Conservation (phyloP, 345 rosid species). For the Garcia nutans region DNA sequence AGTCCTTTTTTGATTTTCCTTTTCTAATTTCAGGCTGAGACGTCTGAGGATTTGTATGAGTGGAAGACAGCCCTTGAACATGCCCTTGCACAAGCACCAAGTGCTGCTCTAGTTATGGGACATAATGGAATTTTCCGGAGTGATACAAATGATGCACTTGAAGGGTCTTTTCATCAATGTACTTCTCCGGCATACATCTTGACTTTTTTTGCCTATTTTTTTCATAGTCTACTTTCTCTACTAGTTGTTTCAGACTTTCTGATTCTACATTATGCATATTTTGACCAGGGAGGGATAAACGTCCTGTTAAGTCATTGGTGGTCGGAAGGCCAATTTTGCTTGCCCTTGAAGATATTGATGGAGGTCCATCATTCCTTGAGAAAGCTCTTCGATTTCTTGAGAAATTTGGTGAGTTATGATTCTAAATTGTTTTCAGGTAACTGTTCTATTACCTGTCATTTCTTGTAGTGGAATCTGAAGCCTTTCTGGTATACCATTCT, state of each 20-base stretch:
- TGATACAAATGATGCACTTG: constrained; percentile 69
- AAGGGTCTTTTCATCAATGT: constrained; percentile 85
- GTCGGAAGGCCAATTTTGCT: constrained; percentile 99
- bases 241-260: constrained; percentile 11
- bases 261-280: constrained; percentile 14
- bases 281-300: constrained; percentile 87
- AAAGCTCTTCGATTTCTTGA: constrained; percentile 96
- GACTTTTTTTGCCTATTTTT: constrained; percentile 3
- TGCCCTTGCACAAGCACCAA: constrained; percentile 96
- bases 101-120: constrained; percentile 96
- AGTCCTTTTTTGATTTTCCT: constrained; percentile 4
- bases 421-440: constrained; percentile 12
- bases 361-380: constrained; percentile 98
- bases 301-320: constrained; percentile 85
- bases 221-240: background rate
- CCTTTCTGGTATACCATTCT: background rate
- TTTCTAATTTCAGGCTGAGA: constrained; percentile 68
- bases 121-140: constrained; percentile 80
- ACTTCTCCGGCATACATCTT: constrained; percentile 11
- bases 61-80: constrained; percentile 94
- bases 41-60: constrained; percentile 83
- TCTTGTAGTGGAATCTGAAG: background rate
- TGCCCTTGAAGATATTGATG: constrained; percentile 98
- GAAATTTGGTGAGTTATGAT: constrained; percentile 66
- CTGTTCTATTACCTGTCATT: constrained; percentile 7